These are phyloP conservation scores for Lentinula aciculospora DNA, from an alignment of 768 basidiomycete species.

Conservation along the genomic window DNA sequence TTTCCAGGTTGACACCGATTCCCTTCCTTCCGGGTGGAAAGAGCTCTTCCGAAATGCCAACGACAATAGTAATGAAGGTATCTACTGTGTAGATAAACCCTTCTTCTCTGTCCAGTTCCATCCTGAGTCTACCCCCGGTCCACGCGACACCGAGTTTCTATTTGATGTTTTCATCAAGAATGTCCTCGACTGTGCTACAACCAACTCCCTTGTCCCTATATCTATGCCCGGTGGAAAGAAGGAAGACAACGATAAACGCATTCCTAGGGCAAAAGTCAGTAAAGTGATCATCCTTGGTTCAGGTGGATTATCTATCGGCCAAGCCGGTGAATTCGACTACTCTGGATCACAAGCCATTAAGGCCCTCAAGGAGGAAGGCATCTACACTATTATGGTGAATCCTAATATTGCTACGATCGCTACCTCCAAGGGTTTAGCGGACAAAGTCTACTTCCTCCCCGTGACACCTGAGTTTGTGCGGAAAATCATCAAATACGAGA, in stretches of 20 bases:
- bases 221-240: conserved; percentile 75
- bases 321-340: conserved; percentile 99
- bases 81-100: conserved; percentile 87
- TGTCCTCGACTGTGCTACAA: conserved; percentile 65
- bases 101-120: conserved; percentile 99
- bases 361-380: conserved; percentile 97
- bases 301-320: conserved; percentile 95
- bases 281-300: conserved; percentile 98
- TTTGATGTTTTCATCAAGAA: conserved; percentile 97
- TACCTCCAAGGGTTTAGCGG: conserved; percentile 93
- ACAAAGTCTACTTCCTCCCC: conserved; percentile 99
- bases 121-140: conserved; percentile 94
- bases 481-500: conserved; percentile 98
- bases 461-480: conserved; percentile 97
- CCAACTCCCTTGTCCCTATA: conserved; percentile 50
- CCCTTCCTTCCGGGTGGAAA: conserved; percentile 83
- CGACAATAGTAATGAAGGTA: conserved; percentile 96
- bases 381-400: conserved; percentile 98
- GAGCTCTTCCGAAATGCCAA: conserved; percentile 96
- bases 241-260: conserved; percentile 72
- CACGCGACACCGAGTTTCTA: conserved; percentile 96
- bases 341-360: conserved; percentile 99
- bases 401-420: conserved; percentile 99
- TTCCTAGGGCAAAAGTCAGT: conserved; percentile 70
- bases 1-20: conserved; percentile 81